Percentiles rank a stretch among this genome's conserved stretches.
phyloP scores from a whole-genome alignment of 305 asterid genomes.

The Fraxinus platypoda region DNA sequence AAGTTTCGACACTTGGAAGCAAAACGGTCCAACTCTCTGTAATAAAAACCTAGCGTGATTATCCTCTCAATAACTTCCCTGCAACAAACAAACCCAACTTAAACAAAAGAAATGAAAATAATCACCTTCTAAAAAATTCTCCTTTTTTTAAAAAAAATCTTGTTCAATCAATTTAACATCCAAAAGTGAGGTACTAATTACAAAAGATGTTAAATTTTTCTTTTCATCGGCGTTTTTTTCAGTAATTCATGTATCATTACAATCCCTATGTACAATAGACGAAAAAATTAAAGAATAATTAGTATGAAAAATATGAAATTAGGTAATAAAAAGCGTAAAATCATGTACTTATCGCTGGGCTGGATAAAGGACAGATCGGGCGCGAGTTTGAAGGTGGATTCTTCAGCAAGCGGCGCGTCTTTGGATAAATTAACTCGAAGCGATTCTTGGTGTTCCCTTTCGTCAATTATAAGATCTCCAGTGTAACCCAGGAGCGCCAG shows the following conservation, averaged over 20 bases:
- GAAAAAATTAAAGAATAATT: neutral
- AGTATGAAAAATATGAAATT: neutral
- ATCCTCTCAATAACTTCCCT: conserved; percentile 91
- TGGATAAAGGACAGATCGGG: conserved; percentile 78
- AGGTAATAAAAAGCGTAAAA: neutral
- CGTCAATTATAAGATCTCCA: conserved; percentile 94
- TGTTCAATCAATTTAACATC: neutral
- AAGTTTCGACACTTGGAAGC: conserved; percentile 75
- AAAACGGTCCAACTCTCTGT: conserved; percentile 87
- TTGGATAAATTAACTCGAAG: conserved; percentile 50
- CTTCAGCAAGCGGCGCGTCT: conserved; percentile 68
- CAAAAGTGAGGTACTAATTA: neutral
- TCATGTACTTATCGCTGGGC: conserved; percentile 71
- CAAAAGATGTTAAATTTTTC: neutral
- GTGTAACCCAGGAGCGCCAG: conserved; percentile 87
- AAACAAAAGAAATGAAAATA: neutral
- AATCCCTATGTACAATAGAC: neutral
- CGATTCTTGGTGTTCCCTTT: conserved; percentile 52
- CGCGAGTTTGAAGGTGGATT: conserved; percentile 83
- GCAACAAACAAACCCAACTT: conserved; percentile 25
- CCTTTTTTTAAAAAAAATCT: neutral
- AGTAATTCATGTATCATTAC: neutral
- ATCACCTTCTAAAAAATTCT: neutral
- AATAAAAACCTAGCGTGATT: conserved; percentile 86
- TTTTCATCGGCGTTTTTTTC: neutral